Percentiles rank a stretch among this genome's conserved stretches.
Evolutionary conservation across 164 flowering plant species (phyloP).

Genomic region (Stephania japonica): DNA sequence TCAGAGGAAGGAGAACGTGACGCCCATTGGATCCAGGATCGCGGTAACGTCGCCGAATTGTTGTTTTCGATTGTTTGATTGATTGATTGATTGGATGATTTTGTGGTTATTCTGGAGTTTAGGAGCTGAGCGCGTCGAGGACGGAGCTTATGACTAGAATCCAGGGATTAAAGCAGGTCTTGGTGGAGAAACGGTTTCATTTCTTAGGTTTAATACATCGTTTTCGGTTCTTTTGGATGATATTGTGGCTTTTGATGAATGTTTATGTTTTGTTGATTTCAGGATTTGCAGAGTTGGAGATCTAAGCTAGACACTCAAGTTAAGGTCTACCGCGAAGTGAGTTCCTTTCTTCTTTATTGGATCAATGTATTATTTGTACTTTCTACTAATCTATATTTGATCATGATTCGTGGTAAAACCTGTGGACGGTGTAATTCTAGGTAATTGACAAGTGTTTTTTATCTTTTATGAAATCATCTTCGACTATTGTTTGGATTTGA

Average conservation of each 20-base stretch:
- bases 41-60: conserved; percentile 26
- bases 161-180: conserved; percentile 75
- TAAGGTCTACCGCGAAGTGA: conserved; percentile 66
- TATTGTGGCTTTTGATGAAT: neutral
- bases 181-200: neutral
- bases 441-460: too few relatives aligned
- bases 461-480: too few relatives aligned
- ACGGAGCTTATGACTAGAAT: conserved; percentile 63
- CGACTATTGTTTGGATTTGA: too few relatives aligned
- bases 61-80: neutral
- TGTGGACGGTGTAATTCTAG: too few relatives aligned
- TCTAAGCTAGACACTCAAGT: conserved; percentile 83
- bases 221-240: neutral
- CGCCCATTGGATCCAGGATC: conserved; percentile 48
- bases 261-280: neutral
- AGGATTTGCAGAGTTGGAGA: conserved; percentile 93
- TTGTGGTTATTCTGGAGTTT: neutral
- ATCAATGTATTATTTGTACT: neutral
- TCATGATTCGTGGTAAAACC: too few relatives aligned
- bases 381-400: neutral
- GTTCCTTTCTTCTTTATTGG: conserved; percentile 18
- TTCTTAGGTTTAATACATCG: neutral
- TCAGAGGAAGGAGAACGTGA: conserved; percentile 57
- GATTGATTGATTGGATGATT: neutral
- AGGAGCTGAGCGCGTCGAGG: conserved; percentile 62